Conservation (phyloP, 1,139 yeast species). For the Taphrina sp. region DNA sequence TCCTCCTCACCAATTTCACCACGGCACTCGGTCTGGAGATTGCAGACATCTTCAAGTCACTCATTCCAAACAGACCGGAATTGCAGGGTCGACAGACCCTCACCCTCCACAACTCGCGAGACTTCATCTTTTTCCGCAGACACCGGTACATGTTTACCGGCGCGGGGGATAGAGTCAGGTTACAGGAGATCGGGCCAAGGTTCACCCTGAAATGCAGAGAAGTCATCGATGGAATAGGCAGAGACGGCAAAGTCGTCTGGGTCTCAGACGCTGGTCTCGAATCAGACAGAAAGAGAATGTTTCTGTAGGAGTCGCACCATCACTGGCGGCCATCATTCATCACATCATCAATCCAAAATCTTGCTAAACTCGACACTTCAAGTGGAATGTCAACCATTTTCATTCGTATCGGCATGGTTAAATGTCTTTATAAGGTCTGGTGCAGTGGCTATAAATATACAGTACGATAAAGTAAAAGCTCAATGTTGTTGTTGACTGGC, state of each 20-base stretch:
- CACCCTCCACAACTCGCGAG: slow-evolving; percentile 93
- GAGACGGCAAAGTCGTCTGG: slow-evolving; percentile 32
- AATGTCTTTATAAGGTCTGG: no score
- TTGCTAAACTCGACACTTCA: no score
- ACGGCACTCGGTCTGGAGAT: slow-evolving; percentile 91
- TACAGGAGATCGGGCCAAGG: slow-evolving; percentile 95
- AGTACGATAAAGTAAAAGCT: no score
- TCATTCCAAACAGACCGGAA: slow-evolving; percentile 91
- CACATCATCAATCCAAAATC: no score
- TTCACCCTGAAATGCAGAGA: slow-evolving; percentile 85
- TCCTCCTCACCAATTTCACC: slow-evolving; percentile 83
- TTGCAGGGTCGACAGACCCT: slow-evolving; percentile 93
- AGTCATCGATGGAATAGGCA: slow-evolving; percentile 73
- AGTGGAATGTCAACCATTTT: no score
- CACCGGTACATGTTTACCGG: slow-evolving; percentile 87
- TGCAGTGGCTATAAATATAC: no score
- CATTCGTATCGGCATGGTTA: no score
- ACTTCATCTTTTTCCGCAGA: slow-evolving; percentile 88
- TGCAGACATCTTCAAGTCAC: slow-evolving; percentile 83
- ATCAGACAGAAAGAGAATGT: slow-evolving; percentile 24
- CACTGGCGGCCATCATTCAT: no score
- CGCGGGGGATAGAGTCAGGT: slow-evolving; percentile 71
- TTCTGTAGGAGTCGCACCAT: no score
- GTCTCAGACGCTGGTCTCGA: slow-evolving; percentile 32
- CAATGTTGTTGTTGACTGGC: no score